Percentiles rank a stretch among this genome's conserved stretches.
These are phyloP conservation scores for Trichoderma semiorbis DNA, from an alignment of 2,329 filamentous ascomycete species.

Conservation along the genomic window DNA sequence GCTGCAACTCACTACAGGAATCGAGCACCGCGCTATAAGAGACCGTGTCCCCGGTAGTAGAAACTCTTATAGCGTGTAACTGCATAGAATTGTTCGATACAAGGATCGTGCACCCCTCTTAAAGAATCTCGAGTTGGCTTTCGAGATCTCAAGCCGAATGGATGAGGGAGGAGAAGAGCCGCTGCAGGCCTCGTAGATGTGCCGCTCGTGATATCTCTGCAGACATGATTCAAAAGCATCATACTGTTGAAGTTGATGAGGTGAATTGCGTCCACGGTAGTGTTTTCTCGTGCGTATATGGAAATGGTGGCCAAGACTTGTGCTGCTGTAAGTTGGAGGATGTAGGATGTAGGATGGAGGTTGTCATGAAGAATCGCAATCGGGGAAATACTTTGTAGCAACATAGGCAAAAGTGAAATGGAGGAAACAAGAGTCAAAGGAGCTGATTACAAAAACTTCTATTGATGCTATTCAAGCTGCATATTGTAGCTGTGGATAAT, in stretches of 20 bases:
- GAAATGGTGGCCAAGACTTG: neutral
- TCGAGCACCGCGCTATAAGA: neutral
- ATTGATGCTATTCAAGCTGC: neutral
- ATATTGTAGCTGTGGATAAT: neutral
- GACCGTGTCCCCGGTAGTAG: neutral
- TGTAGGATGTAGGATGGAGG: neutral
- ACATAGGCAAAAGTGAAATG: neutral
- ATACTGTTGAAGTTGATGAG: neutral
- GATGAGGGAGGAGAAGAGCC: neutral
- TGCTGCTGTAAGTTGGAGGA: neutral
- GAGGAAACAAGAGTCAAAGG: neutral
- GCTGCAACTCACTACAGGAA: neutral
- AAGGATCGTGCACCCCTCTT: neutral
- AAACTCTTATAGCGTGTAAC: neutral
- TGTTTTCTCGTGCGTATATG: neutral
- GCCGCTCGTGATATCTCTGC: neutral
- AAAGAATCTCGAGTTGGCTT: neutral
- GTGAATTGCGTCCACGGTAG: rapidly evolving
- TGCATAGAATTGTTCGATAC: neutral
- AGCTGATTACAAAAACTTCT: neutral
- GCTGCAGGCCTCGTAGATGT: neutral
- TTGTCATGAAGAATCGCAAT: neutral
- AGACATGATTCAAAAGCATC: neutral
- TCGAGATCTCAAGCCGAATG: no score
- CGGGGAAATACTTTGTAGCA: neutral